Evolutionary conservation across 257 asterid species (phyloP).

Genomic region (Solanum corneliomulleri): DNA sequence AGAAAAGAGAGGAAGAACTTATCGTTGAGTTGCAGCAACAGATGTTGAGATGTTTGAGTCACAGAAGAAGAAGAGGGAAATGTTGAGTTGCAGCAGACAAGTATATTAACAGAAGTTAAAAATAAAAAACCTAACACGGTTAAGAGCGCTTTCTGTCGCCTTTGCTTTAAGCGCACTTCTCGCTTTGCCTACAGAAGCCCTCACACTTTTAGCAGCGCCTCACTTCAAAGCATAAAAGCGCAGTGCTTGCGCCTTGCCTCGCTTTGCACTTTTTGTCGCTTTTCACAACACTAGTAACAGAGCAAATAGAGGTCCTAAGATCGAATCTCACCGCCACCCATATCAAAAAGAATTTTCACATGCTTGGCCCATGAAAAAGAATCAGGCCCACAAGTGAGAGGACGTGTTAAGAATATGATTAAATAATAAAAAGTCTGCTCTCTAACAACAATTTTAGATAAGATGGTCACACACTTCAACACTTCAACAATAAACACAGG

Average conservation of each 20-base stretch:
- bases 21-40: not conserved
- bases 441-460: not conserved
- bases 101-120: not conserved
- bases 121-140: not conserved
- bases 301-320: not conserved
- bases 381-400: not conserved
- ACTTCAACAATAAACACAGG: not conserved
- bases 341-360: not conserved
- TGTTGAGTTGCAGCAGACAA: not conserved
- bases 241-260: not conserved
- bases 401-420: not conserved
- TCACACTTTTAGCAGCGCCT: not conserved
- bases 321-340: not conserved
- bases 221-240: not conserved
- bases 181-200: not conserved
- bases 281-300: too few relatives aligned
- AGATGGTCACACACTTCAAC: not conserved
- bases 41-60: not conserved
- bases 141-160: not conserved
- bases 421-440: not conserved
- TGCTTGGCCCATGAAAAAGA: not conserved
- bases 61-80: not conserved
- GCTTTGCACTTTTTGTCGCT: not conserved
- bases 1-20: not conserved
- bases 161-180: not conserved